These are phyloP conservation scores for Coprinopsis marcescibilis DNA, from an alignment of 768 basidiomycete genomes.

Conservation along the genomic window DNA sequence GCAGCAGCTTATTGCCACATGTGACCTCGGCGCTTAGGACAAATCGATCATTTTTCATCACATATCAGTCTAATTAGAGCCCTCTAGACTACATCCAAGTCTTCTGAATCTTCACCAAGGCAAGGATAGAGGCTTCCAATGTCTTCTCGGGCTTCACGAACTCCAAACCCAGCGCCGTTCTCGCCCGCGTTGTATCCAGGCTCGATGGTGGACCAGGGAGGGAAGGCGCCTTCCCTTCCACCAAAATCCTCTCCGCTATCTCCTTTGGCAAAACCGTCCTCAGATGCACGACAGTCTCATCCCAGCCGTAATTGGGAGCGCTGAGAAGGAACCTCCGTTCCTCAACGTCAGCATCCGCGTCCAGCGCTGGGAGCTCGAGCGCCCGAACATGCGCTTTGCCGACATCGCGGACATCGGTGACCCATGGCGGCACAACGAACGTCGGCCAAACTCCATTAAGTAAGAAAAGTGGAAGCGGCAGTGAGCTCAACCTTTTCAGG, in stretches of 20 bases:
- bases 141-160: background rate
- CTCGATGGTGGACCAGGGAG: slow-evolving; percentile 8
- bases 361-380: slow-evolving; percentile 19
- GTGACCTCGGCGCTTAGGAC: too few relatives aligned
- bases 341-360: slow-evolving; percentile 10
- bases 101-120: background rate
- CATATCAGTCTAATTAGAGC: too few relatives aligned
- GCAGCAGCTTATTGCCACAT: too few relatives aligned
- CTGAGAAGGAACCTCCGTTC: slow-evolving; percentile 27
- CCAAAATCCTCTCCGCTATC: slow-evolving; percentile 11
- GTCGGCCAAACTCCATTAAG: slow-evolving; percentile 20
- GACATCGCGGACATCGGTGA: slow-evolving; percentile 32
- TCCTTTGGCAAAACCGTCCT: slow-evolving; percentile 20
- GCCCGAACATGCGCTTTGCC: slow-evolving; percentile 29
- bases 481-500: slow-evolving; percentile 21
- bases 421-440: slow-evolving; percentile 22
- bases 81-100: too few relatives aligned
- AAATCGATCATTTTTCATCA: too few relatives aligned
- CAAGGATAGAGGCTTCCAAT: background rate
- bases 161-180: background rate
- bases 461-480: slow-evolving; percentile 22
- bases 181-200: slow-evolving; percentile 11
- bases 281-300: slow-evolving; percentile 21
- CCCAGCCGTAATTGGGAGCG: slow-evolving; percentile 23
- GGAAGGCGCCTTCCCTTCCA: slow-evolving; percentile 6